Base-by-base conservation (phyloP, 2,329 filamentous ascomycete species). In the Amauroascus verrucosus region DNA sequence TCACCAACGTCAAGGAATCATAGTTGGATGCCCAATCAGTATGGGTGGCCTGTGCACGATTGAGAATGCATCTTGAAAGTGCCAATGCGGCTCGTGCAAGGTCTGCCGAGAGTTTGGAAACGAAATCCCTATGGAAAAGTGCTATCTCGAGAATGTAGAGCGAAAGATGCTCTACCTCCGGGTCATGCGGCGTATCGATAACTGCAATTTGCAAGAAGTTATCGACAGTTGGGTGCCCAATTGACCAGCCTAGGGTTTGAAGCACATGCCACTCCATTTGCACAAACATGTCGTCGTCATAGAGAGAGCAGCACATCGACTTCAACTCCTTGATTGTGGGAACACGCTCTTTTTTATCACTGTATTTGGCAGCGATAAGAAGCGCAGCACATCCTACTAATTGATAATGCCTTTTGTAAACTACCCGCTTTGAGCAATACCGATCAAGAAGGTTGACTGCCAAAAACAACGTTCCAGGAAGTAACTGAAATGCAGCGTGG, bases 251-350 rank as follows among this genome's bases (percentile, higher is more conserved):
- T 56, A 98, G 80, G 1, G 93, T 98, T 73, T 96, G 94, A 62
- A 98, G 80, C 35, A 98, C 91, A 70, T 98, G 93, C 90, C 94
- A 97, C 75, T 98, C 93, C 93, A 98, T 98, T 72, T 98, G 93
- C 9, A 90, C 91, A 74, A 98, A 98, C 93, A 98, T 98, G 74
- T 95, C 91, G 48, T 95, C 89, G 64, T 98, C 93, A 73, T 98
- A 98, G 37, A 97, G 80, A 35, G 87, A 90, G 73, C 93, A 97
- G 79, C 93, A 98, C 93, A 98, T 97, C 61, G 91, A 94, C 79
- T 95, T 95, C 60, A 98, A 78, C 70, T 98, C 93, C 67, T 88
- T 84, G 67, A 98, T 94, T 60, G 94, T 93, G 3, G 93, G 93
- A n/a, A 98, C 93, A 49, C 90, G 83, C 67, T 98, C 93, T 76